A percentile compares a stretch with the other conserved stretches of the same genome.
Conservation (phyloP, 2,329 filamentous ascomycete genomes). For the Fusarium sp. region DNA sequence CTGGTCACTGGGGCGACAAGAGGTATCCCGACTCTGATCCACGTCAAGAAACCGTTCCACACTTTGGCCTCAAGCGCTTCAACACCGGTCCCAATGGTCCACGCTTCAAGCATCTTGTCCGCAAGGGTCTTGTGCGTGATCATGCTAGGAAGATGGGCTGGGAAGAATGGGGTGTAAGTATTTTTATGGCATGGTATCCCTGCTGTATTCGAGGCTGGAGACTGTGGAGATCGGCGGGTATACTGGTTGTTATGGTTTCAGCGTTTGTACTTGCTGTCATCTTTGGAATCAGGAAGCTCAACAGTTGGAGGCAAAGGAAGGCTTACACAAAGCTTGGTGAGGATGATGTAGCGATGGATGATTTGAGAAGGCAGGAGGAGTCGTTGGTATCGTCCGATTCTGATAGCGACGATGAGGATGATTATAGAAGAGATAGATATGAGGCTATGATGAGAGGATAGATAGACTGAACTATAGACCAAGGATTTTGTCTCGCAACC, state of each 20-base stretch:
- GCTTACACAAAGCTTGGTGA: constrained; percentile 38
- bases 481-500: neutral
- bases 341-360: constrained; percentile 49
- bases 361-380: constrained; percentile 51
- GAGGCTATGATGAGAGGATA: constrained; percentile 4
- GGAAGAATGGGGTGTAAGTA: constrained; percentile 45
- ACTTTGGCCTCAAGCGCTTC: constrained; percentile 51
- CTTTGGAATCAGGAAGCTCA: constrained; percentile 18
- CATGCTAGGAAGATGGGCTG: constrained; percentile 39
- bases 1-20: constrained; percentile 51
- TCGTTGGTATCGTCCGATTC: constrained; percentile 35
- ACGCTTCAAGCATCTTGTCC: constrained; percentile 49
- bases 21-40: constrained; percentile 49
- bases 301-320: constrained; percentile 9
- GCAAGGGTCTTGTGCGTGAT: constrained; percentile 50
- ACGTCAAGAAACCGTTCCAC: constrained; percentile 48
- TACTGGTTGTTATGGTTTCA: constrained; percentile 27
- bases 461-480: neutral
- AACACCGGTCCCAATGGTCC: constrained; percentile 51
- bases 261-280: constrained; percentile 21
- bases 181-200: constrained; percentile 50
- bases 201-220: constrained; percentile 53
- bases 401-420: constrained; percentile 14
- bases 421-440: neutral
- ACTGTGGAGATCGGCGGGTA: constrained; percentile 43